Evolutionary conservation across 441 rosid species (phyloP).

Genomic region (Corymbia citriodora): DNA sequence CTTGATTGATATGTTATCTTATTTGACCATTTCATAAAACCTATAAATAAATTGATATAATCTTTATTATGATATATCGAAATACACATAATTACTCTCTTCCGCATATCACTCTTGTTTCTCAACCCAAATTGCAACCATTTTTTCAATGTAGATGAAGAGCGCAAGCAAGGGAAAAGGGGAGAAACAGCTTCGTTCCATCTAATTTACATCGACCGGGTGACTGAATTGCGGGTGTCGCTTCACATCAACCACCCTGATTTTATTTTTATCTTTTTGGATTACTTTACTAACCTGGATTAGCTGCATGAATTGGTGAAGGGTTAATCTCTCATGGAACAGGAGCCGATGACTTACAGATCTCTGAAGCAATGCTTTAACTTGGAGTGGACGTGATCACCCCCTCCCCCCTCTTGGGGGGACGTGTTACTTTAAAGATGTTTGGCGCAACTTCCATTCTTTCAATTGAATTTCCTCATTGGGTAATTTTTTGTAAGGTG

Average conservation of each 20-base stretch:
- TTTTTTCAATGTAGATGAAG: not conserved
- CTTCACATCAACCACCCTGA: not conserved
- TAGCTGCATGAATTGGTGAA: not conserved
- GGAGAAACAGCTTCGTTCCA: not conserved
- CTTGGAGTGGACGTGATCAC: not conserved
- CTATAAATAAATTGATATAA: too few relatives aligned
- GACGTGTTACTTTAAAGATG: not conserved
- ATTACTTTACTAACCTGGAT: not conserved
- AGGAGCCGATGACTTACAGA: not conserved
- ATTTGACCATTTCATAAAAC: too few relatives aligned
- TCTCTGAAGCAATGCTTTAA: not conserved
- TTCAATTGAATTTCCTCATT: not conserved
- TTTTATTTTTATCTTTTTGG: not conserved
- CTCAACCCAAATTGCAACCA: too few relatives aligned
- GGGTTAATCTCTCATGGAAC: not conserved
- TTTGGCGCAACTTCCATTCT: not conserved
- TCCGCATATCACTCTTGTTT: too few relatives aligned
- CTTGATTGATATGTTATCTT: too few relatives aligned
- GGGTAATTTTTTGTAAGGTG: not conserved
- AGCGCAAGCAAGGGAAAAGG: not conserved
- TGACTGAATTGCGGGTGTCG: not conserved
- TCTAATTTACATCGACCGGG: not conserved
- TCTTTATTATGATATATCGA: too few relatives aligned
- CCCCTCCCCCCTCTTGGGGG: too few relatives aligned
- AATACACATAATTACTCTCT: too few relatives aligned